A percentile compares a stretch with the other conserved stretches of the same genome.
Evolutionary conservation across 2,329 filamentous ascomycete species (phyloP).

Genomic region (Endothia cerciana): DNA sequence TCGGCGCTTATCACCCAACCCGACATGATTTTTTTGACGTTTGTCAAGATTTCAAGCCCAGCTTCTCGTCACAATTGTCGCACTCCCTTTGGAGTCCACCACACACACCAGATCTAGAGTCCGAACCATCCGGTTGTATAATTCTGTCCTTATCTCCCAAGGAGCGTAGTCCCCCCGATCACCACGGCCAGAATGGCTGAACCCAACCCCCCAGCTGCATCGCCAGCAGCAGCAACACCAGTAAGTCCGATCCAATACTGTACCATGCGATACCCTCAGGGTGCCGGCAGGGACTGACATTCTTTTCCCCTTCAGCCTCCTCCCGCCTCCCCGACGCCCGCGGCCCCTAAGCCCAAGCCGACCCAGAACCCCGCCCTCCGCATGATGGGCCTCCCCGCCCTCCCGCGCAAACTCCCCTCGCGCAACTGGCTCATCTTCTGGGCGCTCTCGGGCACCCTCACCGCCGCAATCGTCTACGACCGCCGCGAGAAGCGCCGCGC

Average conservation of each 20-base stretch:
- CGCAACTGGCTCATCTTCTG: conserved; percentile 98
- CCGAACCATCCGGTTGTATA: neutral
- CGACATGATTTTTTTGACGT: conserved; percentile 16
- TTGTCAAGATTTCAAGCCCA: neutral
- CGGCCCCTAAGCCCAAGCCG: conserved; percentile 34
- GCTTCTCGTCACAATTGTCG: neutral
- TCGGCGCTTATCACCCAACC: conserved; percentile 10
- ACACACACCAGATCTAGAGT: neutral
- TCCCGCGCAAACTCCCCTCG: conserved; percentile 84
- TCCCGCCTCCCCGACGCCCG: conserved; percentile 30
- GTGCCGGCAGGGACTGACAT: neutral
- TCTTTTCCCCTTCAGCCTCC: neutral
- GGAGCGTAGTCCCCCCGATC: neutral
- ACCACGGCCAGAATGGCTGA: conserved; percentile 26
- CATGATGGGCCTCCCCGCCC: conserved; percentile 83
- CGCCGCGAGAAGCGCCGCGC: conserved; percentile 84
- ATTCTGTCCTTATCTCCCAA: neutral
- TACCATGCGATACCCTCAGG: neutral
- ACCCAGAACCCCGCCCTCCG: conserved; percentile 72
- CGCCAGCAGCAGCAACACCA: conserved; percentile 34
- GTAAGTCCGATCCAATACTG: neutral
- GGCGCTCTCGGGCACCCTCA: conserved; percentile 75
- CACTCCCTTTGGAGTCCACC: neutral
- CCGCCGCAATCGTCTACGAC: conserved; percentile 86
- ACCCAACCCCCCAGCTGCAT: conserved; percentile 19